Percentiles rank a stretch among this genome's conserved stretches.
Evolutionary conservation across 163 green algal genomes (phyloP).

Genomic region (Botryococcus braunii): DNA sequence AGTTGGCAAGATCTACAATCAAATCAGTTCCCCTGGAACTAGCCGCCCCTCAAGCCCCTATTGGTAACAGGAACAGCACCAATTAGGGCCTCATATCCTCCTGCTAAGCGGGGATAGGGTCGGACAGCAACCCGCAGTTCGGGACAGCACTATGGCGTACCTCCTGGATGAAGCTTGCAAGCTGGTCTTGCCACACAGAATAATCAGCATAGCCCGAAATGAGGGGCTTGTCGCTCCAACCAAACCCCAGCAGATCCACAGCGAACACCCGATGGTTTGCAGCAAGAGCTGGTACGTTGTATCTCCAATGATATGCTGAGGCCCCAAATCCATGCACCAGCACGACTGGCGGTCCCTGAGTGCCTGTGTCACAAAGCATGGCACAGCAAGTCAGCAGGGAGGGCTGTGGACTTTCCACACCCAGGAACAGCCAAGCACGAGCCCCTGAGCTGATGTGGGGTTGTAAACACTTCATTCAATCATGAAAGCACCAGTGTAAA

Average conservation of each 20-base stretch:
- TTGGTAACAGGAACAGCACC: neutral
- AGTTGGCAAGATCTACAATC: neutral
- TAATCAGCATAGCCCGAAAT: no score
- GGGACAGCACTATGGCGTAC: constrained; percentile 2
- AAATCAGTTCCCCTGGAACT: neutral
- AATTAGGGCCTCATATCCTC: neutral
- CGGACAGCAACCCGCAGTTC: no score
- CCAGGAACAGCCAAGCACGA: no score
- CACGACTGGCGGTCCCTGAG: constrained; percentile 48
- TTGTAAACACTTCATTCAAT: no score
- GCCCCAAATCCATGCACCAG: constrained; percentile 77
- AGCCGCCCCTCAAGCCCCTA: neutral
- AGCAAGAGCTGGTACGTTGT: constrained; percentile 63
- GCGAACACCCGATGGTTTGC: constrained; percentile 49
- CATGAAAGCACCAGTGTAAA: no score
- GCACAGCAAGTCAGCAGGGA: no score
- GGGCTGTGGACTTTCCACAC: no score
- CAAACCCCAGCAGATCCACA: constrained; percentile 68
- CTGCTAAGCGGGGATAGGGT: neutral
- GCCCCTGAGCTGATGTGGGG: no score
- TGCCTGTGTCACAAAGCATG: no score
- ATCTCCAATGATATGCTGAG: constrained; percentile 21
- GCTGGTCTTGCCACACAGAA: constrained; percentile 45
- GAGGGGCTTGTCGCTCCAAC: no score
- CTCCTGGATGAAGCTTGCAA: constrained; percentile 54